These are phyloP conservation scores for Gnomoniopsis sp. DNA, from an alignment of 2,329 filamentous ascomycete genomes.

Conservation along the genomic window DNA sequence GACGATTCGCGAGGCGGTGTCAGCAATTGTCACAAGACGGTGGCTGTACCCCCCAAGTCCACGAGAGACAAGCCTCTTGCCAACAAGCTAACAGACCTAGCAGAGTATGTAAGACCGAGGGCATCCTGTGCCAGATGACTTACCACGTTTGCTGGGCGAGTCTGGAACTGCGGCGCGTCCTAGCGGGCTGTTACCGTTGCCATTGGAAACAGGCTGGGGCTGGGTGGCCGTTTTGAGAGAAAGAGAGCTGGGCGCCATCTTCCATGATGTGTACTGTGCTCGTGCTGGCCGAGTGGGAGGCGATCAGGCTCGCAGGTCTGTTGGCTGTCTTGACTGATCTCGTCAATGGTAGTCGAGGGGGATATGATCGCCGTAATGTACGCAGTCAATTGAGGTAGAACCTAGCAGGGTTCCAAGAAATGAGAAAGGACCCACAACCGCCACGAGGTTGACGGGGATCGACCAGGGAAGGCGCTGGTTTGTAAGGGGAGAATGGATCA, in stretches of 20 bases:
- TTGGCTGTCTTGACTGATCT: not conserved
- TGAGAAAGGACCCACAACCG: not conserved
- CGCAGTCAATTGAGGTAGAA: too few species aligned
- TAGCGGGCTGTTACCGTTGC: conserved; percentile 1
- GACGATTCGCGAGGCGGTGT: not conserved
- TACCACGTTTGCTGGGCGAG: conserved; percentile 8
- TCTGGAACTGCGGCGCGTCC: not conserved
- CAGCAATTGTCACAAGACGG: not conserved
- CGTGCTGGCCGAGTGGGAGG: not conserved
- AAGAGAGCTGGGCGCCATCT: conserved; percentile 19
- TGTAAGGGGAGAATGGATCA: not conserved
- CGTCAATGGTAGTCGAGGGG: not conserved
- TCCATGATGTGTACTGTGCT: conserved; percentile 13
- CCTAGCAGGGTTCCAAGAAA: not conserved
- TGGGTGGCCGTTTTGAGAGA: conserved; percentile 18
- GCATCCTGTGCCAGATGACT: not conserved
- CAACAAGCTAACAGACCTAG: not conserved
- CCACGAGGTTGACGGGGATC: conserved; percentile 9
- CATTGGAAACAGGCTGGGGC: conserved; percentile 6
- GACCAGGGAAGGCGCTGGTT: not conserved
- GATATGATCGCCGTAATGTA: not conserved
- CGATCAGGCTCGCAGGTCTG: not conserved
- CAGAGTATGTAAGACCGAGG: not conserved
- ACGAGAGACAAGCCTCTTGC: not conserved
- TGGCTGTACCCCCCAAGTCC: not conserved